phyloP scores from a whole-genome alignment of 225 moss, liverwort and hornwort genomes.

The Thuidium tamariscinum region DNA sequence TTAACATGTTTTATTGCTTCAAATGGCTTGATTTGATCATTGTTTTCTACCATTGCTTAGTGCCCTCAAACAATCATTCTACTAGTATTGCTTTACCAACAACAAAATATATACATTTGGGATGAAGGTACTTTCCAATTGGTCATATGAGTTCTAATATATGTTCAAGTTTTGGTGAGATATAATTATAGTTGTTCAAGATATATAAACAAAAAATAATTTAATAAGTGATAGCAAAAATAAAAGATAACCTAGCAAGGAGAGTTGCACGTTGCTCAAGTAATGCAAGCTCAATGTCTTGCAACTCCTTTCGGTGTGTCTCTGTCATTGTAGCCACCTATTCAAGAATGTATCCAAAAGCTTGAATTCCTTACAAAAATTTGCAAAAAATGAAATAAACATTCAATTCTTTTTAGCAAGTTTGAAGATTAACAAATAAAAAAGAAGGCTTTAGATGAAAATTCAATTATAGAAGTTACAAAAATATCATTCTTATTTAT shows the following conservation, averaged over 20 bases:
- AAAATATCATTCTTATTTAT: not conserved
- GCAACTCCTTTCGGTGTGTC: conserved; percentile 43
- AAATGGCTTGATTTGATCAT: not conserved
- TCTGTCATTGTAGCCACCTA: conserved; percentile 30
- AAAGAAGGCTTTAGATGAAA: not conserved
- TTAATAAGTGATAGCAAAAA: not conserved
- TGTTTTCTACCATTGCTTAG: not conserved
- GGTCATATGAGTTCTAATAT: not conserved
- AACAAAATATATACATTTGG: not conserved
- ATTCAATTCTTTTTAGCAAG: not conserved
- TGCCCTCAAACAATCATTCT: not conserved
- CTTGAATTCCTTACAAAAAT: not conserved
- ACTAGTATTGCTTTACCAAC: not conserved
- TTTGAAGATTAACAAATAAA: not conserved
- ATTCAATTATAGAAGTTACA: not conserved
- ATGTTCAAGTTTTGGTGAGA: no score
- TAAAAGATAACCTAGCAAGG: conserved; percentile 5
- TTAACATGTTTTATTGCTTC: not conserved
- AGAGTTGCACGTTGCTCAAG: conserved; percentile 41
- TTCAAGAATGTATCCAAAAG: not conserved
- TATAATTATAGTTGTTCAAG: not conserved
- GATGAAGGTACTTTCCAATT: not conserved
- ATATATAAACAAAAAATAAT: not conserved
- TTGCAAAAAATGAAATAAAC: not conserved
- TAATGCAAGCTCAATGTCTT: conserved; percentile 39